These are phyloP conservation scores for Stygiomarasmius scandens DNA, from an alignment of 1,284 basidiomycete genomes.

Conservation along the genomic window DNA sequence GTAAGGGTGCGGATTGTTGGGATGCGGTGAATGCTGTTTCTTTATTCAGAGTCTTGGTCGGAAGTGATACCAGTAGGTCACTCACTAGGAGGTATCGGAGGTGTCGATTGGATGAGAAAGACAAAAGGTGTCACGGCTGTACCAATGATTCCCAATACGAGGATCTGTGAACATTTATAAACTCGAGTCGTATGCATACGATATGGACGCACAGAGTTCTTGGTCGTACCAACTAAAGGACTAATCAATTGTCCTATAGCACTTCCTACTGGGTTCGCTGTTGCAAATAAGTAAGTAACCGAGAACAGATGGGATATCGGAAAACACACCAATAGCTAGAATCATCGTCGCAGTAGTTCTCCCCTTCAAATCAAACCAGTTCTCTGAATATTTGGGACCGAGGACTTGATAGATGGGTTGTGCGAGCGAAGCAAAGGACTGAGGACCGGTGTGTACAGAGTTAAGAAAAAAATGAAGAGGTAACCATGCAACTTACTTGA, in stretches of 20 bases:
- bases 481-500: conserved; percentile 50
- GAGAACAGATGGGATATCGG: neutral
- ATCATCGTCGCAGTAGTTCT: conserved; percentile 82
- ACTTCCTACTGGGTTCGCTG: conserved; percentile 70
- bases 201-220: conserved; percentile 54
- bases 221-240: conserved; percentile 57
- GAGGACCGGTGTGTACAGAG: neutral
- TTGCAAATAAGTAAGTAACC: neutral
- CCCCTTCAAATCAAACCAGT: conserved; percentile 75
- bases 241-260: conserved; percentile 73
- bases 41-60: neutral
- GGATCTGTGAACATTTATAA: conserved; percentile 46
- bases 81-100: conserved; percentile 78
- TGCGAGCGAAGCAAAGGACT: conserved; percentile 57
- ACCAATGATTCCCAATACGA: conserved; percentile 71
- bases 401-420: conserved; percentile 75
- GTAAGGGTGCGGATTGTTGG: conserved; percentile 53
- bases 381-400: conserved; percentile 71
- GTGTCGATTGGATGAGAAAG: conserved; percentile 57
- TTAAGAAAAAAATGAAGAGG: neutral
- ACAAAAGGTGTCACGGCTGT: conserved; percentile 59
- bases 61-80: neutral
- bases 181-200: neutral
- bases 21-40: conserved; percentile 65
- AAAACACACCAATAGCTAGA: conserved; percentile 61